These are phyloP conservation scores for Suhomyces bolitotheri DNA, from an alignment of 1,139 yeast genomes.

Conservation along the genomic window DNA sequence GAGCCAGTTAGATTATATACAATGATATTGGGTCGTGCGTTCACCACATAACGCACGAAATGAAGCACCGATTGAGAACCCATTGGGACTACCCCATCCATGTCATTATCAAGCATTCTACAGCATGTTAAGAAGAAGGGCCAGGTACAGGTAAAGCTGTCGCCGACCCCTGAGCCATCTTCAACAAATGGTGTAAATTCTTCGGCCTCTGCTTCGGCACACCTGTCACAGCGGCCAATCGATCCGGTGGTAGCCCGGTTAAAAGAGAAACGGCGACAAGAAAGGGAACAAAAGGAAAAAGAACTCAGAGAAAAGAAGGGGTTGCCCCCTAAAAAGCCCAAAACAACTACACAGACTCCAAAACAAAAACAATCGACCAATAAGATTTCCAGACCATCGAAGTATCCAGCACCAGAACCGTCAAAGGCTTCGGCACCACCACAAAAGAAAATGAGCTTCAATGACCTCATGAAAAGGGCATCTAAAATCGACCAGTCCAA, in stretches of 20 bases:
- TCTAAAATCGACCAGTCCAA: slow-evolving; percentile 51
- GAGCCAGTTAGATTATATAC: no score
- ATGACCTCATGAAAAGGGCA: slow-evolving; percentile 71
- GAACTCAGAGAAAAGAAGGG: slow-evolving; percentile 37
- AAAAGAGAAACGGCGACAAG: slow-evolving; percentile 64
- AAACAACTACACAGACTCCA: slow-evolving; percentile 9
- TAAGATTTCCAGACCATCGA: slow-evolving; percentile 10
- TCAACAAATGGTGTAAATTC: neutral
- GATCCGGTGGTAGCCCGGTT: slow-evolving; percentile 62
- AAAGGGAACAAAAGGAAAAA: slow-evolving; percentile 46
- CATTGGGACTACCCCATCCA: no score
- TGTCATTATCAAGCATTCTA: slow-evolving; percentile 31
- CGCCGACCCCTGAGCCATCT: neutral
- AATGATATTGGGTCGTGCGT: no score
- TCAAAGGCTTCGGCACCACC: slow-evolving; percentile 4
- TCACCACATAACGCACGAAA: no score
- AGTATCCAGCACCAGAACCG: slow-evolving; percentile 4
- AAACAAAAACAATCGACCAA: slow-evolving; percentile 11
- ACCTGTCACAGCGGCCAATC: slow-evolving; percentile 16
- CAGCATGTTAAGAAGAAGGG: slow-evolving; percentile 37
- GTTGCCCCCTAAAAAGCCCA: slow-evolving; percentile 24
- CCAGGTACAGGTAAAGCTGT: slow-evolving; percentile 14
- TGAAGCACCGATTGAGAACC: no score
- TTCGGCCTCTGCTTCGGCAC: neutral
- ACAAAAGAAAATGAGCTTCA: slow-evolving; percentile 57